phyloP scores from a whole-genome alignment of 257 asterid species.

The Plantago elongata region DNA sequence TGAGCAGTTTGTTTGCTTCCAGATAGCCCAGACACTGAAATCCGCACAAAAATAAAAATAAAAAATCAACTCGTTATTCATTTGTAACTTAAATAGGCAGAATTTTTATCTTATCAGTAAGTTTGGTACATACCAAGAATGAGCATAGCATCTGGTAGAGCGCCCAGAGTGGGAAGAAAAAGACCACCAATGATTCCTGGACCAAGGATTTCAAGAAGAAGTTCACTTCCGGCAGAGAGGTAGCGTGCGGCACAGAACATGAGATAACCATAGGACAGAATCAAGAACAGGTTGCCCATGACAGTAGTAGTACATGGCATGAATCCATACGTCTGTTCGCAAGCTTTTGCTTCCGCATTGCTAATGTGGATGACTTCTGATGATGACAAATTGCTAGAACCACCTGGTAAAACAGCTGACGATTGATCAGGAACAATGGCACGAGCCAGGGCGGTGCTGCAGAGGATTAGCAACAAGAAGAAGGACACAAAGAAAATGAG shows the following conservation, averaged over 20 bases:
- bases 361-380: slow-evolving; percentile 33
- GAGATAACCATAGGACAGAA: slow-evolving; percentile 69
- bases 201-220: slow-evolving; percentile 81
- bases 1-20: slow-evolving; percentile 76
- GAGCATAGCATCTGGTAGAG: slow-evolving; percentile 95
- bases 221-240: slow-evolving; percentile 75
- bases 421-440: slow-evolving; percentile 32
- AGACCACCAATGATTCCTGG: slow-evolving; percentile 91
- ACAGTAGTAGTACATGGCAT: slow-evolving; percentile 76
- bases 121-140: slow-evolving; percentile 48
- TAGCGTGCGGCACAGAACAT: slow-evolving; percentile 79
- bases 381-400: slow-evolving; percentile 10
- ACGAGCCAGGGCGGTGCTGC: slow-evolving; percentile 40
- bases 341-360: slow-evolving; percentile 44
- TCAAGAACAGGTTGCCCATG: slow-evolving; percentile 64
- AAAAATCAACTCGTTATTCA: background rate
- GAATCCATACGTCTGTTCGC: slow-evolving; percentile 87
- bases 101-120: no score
- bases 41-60: background rate
- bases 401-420: slow-evolving; percentile 45
- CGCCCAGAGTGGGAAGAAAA: slow-evolving; percentile 82
- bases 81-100: no score
- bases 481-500: background rate
- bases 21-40: slow-evolving; percentile 82
- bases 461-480: slow-evolving; percentile 33